Evolutionary conservation across 306 rosid species (phyloP), one percentile per base, ranked within the genome.

Genomic region (Cucumis melo): DNA sequence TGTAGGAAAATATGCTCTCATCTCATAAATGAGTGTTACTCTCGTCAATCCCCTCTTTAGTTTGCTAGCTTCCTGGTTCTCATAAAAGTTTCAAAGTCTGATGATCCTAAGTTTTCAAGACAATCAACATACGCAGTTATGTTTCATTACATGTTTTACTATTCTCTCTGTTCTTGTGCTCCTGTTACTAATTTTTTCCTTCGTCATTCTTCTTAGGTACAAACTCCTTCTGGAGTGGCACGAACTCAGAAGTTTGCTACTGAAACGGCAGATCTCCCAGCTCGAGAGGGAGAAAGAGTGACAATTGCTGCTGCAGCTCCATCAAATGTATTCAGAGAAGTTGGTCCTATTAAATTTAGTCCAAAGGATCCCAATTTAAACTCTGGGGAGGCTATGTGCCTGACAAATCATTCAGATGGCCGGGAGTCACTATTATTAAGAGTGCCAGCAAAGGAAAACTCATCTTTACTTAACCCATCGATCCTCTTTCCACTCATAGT

Each of bases 181-280:
- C 41, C n/a, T 23, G 39, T 44, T 44, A 21, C 56, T 68, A 6
- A 19, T 67, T 42, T 38, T n/a, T 41, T 46, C 19, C 36, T 46
- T 21, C 15, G 20, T 44, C 36, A 70, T 54, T 13, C 21, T 46
- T 74, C 81, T 54, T 79, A 94, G 98, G 91, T 94, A 75, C 86
- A 86, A 85, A 90, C 93, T 64, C 98, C 98, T 81, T 87, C 97
- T 75, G 98, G 97, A 36, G 74, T 87, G 83, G 98, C 95, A 32
- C 96, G 98, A 59, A 90, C 97, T 13, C 92, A 94, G 82, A 85
- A 91, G 83, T 91, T 94, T 90, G 98, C 96, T 20, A 91, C 98
- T 60, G 96, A 94, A 82, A 91, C 97, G 20, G 96, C 89, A 67
- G 96, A 91, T 80, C 85, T 94, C 56, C 98, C 98, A 46, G 98